These are phyloP conservation scores for Solanum peruvianum DNA, from an alignment of 257 asterid genomes.

Conservation along the genomic window DNA sequence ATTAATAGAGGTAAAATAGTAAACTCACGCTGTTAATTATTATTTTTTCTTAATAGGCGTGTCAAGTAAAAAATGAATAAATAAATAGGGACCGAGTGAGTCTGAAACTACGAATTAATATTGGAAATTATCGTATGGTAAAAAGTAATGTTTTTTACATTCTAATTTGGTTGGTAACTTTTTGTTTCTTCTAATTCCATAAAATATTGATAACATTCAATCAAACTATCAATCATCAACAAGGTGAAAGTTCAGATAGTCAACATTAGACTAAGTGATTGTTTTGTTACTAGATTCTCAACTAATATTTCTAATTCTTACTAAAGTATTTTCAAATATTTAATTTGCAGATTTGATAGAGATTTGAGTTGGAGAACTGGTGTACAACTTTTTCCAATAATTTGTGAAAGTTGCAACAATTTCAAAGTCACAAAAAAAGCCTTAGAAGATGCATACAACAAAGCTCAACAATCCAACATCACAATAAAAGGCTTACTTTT, in stretches of 20 bases:
- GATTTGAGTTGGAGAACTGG: constrained; percentile 11
- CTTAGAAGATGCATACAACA: neutral
- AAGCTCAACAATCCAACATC: neutral
- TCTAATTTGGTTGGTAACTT: neutral
- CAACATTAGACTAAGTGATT: neutral
- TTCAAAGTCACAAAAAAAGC: neutral
- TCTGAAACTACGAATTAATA: too few relatives aligned
- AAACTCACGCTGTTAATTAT: too few relatives aligned
- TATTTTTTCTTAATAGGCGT: too few relatives aligned
- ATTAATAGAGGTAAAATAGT: too few relatives aligned
- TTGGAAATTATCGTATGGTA: neutral
- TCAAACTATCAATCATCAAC: neutral
- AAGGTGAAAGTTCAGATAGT: neutral
- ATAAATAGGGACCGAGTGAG: too few relatives aligned
- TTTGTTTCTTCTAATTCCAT: neutral
- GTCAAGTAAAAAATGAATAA: too few relatives aligned
- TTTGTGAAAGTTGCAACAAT: neutral
- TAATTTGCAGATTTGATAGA: constrained; percentile 3
- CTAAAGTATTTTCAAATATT: neutral
- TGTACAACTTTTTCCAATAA: neutral
- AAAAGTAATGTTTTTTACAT: neutral
- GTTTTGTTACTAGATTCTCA: neutral
- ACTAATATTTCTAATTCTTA: neutral
- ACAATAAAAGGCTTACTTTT: constrained; percentile 3
- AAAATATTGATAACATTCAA: neutral